Evolutionary conservation across 164 flowering plant genomes (phyloP).

Genomic region (Pachysandra terminalis): DNA sequence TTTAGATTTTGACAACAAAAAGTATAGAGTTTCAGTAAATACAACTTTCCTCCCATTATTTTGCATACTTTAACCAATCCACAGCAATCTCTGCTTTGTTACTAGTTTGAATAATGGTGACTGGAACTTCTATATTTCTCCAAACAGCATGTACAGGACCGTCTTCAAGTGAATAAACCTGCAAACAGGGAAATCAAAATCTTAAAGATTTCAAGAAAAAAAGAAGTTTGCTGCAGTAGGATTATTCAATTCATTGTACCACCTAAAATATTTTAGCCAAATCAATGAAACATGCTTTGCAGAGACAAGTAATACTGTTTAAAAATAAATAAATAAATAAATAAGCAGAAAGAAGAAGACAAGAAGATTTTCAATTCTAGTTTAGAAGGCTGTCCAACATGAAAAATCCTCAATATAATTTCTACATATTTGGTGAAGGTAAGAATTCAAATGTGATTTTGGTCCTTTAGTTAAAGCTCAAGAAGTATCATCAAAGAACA

Average conservation of each 20-base stretch:
- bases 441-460: background rate
- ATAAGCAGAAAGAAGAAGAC: background rate
- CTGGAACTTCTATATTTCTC: constrained; percentile 57
- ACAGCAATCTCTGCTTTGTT: constrained; percentile 32
- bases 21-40: too few species aligned
- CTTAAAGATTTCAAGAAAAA: background rate
- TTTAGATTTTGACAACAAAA: constrained; percentile 7
- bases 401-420: background rate
- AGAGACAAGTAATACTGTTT: background rate
- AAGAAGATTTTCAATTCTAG: background rate
- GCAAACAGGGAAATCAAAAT: constrained; percentile 14
- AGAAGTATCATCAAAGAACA: background rate
- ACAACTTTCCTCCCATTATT: background rate
- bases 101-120: constrained; percentile 39
- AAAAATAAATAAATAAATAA: background rate
- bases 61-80: constrained; percentile 87
- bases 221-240: background rate
- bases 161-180: constrained; percentile 81
- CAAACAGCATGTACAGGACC: constrained; percentile 72
- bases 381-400: background rate
- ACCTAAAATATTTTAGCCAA: background rate
- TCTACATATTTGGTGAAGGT: background rate
- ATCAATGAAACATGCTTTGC: background rate
- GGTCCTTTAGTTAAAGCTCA: background rate
- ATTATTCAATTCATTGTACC: too few species aligned